Conservation (phyloP, 805 yeast species). For the Hanseniaspora thailandica region DNA sequence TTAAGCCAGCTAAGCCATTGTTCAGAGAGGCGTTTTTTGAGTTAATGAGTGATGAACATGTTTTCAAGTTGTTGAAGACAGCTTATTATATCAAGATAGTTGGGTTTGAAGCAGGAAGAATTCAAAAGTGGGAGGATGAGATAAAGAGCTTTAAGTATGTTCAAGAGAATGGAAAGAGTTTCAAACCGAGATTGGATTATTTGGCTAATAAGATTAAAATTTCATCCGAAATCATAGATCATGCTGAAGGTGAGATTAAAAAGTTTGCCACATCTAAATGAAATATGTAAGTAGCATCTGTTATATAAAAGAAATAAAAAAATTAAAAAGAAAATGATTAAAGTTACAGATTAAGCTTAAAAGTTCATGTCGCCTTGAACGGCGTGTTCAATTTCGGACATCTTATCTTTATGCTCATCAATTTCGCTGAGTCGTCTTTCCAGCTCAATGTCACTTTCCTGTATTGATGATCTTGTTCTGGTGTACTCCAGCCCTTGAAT, state of each 20-base stretch:
- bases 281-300: neutral
- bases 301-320: neutral
- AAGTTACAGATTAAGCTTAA: neutral
- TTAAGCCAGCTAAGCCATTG: constrained; percentile 75
- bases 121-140: constrained; percentile 60
- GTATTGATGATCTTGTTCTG: constrained; percentile 9
- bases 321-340: neutral
- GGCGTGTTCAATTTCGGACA: constrained; percentile 6
- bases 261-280: constrained; percentile 21
- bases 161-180: constrained; percentile 40
- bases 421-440: constrained; percentile 14
- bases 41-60: constrained; percentile 44
- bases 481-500: constrained; percentile 9
- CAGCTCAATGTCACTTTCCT: constrained; percentile 8
- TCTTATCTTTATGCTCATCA: constrained; percentile 6
- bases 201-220: constrained; percentile 54
- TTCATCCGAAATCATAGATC: constrained; percentile 41
- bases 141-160: constrained; percentile 41
- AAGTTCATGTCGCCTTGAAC: constrained; percentile 5
- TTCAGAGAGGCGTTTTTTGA: constrained; percentile 66
- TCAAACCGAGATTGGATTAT: constrained; percentile 53
- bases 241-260: constrained; percentile 37
- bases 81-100: constrained; percentile 46
- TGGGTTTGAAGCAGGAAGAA: constrained; percentile 48
- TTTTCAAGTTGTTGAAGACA: constrained; percentile 53